Conservation (phyloP, 2,329 filamentous ascomycete species). For the Tolypocladium endophyticum region DNA sequence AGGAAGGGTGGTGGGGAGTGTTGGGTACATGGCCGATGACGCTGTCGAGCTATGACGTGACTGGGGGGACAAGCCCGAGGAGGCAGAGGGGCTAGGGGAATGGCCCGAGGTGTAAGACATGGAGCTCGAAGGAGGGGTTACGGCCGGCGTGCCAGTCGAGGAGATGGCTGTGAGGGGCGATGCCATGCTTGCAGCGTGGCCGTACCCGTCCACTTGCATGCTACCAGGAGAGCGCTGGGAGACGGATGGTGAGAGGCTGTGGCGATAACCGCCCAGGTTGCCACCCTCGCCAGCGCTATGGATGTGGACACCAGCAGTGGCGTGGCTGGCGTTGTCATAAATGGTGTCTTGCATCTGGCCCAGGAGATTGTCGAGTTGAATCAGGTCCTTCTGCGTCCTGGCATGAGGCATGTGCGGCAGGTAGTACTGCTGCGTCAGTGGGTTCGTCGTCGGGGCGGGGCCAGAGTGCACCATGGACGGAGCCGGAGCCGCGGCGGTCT, state of each 20-base stretch:
- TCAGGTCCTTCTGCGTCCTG: conserved; percentile 84
- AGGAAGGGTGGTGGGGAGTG: conserved; percentile 42
- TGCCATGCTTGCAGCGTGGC: conserved; percentile 43
- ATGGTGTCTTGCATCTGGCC: conserved; percentile 95
- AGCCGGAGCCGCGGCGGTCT: conserved; percentile 21
- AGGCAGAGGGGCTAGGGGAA: conserved; percentile 60
- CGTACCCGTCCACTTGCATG: conserved; percentile 24
- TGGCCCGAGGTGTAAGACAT: conserved; percentile 71
- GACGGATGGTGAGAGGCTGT: conserved; percentile 42
- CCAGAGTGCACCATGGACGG: conserved; percentile 43
- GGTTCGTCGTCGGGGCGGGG: conserved; percentile 46
- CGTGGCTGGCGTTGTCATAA: conserved; percentile 81
- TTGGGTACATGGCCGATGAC: conserved; percentile 63
- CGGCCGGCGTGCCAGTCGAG: conserved; percentile 60
- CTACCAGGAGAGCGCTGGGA: conserved; percentile 23
- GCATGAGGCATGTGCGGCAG: conserved; percentile 71
- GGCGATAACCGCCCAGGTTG: conserved; percentile 43
- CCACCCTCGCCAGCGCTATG: conserved; percentile 56
- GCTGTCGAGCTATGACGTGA: conserved; percentile 50
- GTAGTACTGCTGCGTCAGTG: conserved; percentile 62
- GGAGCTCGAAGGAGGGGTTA: conserved; percentile 65
- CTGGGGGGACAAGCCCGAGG: conserved; percentile 55
- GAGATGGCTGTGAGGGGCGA: conserved; percentile 49
- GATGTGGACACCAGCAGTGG: conserved; percentile 69
- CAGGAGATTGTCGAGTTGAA: conserved; percentile 89